Evolutionary conservation across 345 rosid species (phyloP), one percentile per base, ranked within the genome.

Genomic region (Cardiospermum halicacabum): DNA sequence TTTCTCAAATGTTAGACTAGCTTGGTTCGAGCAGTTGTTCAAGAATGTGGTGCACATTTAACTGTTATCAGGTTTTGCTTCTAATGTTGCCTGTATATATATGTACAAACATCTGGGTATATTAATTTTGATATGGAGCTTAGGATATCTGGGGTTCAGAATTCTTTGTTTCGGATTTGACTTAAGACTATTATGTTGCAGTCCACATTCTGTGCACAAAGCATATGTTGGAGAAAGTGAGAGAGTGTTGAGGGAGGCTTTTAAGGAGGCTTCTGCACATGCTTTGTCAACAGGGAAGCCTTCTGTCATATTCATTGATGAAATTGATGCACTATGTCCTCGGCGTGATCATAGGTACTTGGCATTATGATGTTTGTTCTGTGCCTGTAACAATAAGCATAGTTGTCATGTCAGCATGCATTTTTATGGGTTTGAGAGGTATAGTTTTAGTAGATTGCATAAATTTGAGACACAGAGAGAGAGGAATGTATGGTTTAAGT

Each of bases 181-280:
- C 54, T 74, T 59, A 66, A 9, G 43, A 39, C 36, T 36, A 28
- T n/a, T 48, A 36, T 53, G 43, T 32, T 76, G 74, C 71, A 93
- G 96, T 64, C 91, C 96, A 4, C 88, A 86, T 77, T 78, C 87
- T 72, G 88, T 89, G 58, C 96, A 88, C 68, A 75, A 79, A 65
- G 89, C 88, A 40, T 81, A 83, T 78, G 98, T 84, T 49, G 99
- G 97, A 65, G 97, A 94, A 79, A 91, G 91, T 53, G 96, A 91
- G 82, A 85, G 62, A 73, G 72, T 82, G 61, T 67, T 90, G 75
- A 82, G 97, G 27, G 95, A 90, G 62, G 86, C 94, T 55, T 94
- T 94, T 64, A 61, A 85, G 0, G 86, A 86, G 64, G 97, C 99
- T 68, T 77, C 84, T 53, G 74, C 91, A 30, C 84, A 79, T 61